A percentile compares a stretch with the other conserved stretches of the same genome.
Conservation (phyloP, 192 early-diverging fungal genomes). For the Podila verticillata region DNA sequence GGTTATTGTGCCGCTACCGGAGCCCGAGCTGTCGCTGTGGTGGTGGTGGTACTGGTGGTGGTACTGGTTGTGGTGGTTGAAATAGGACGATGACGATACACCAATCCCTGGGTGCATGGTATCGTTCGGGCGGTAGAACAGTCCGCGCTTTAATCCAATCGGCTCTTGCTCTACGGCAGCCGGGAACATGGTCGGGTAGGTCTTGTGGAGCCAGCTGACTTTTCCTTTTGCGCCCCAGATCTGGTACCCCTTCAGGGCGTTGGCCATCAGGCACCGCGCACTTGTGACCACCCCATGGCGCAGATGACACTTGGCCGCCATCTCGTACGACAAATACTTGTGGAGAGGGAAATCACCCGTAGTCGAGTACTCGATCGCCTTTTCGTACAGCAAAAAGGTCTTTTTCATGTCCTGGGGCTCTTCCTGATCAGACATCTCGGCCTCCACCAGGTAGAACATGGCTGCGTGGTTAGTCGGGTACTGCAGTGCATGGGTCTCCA, state of each 20-base stretch:
- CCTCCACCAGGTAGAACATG: conserved; percentile 46
- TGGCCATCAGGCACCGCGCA: conserved; percentile 24
- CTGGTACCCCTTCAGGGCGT: conserved; percentile 28
- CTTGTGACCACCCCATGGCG: conserved; percentile 29
- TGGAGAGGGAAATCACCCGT: conserved; percentile 40
- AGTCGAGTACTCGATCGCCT: conserved; percentile 27
- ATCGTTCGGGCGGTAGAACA: conserved; percentile 27
- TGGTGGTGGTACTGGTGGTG: not conserved
- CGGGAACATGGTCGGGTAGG: conserved; percentile 29
- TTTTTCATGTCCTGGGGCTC: conserved; percentile 7
- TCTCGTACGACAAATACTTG: conserved; percentile 40
- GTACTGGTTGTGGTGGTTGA: not conserved
- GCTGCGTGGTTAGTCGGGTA: conserved; percentile 45
- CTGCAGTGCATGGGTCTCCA: conserved; percentile 22
- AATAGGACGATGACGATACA: not conserved
- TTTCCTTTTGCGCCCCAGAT: conserved; percentile 45
- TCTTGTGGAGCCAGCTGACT: conserved; percentile 29
- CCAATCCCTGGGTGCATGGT: not conserved
- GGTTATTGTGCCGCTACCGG: not conserved
- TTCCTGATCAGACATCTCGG: conserved; percentile 40
- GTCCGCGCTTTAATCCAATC: not conserved
- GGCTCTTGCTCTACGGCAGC: conserved; percentile 1
- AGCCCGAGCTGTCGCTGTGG: not conserved
- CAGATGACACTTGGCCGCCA: conserved; percentile 26
- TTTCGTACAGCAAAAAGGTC: conserved; percentile 33